Base-by-base conservation (phyloP, 306 rosid species). In the Glycyrrhiza uralensis region DNA sequence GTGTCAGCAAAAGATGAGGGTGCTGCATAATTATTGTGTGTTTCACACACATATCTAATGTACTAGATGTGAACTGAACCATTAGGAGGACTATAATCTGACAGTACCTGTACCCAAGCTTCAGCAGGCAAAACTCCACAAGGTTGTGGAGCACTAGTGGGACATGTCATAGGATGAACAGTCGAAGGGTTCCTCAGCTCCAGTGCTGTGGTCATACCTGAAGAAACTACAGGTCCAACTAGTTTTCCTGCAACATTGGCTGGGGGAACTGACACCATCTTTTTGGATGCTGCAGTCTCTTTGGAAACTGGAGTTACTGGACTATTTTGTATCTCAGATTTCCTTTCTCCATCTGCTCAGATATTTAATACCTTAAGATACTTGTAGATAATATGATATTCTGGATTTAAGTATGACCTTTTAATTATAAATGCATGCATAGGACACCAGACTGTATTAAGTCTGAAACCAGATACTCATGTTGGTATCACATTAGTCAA, bases 81-180 rank as follows among this genome's bases (percentile, higher is more conserved):
- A 29, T 39, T 6, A 44, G 17, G 32, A 29, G 45, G 12, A 6
- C 32, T 6, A 69, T 51, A 28, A 9, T 54, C 38, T 7, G 41
- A 76, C 51, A 24, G 56, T 77, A 89, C 97, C 84, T 89, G 93
- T 22, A 84, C 0, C 96, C 95, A 94, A 46, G 79, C 52, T 71
- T 94, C 99, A 36, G 93, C 6, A 76, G 95, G 95, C 80, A 89
- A 58, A 44, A 74, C 87, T 10, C 81, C 66, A 84, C 87, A 68
- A 39, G 92, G 49, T 32, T 84, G 84, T 51, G 78, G 80, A 54
- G 62, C 62, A 55, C 66, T 59, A 2, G 84, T 18, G 28, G 88
- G 30, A 61, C 68, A 76, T 35, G 80, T 36, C 79, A 80, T 81
- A 10, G 85, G 11, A 70, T 69, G 85, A 33, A 82, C 50, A 56